Evolutionary conservation across 2,329 filamentous ascomycete genomes (phyloP).

Genomic region (Gremmenia infestans): DNA sequence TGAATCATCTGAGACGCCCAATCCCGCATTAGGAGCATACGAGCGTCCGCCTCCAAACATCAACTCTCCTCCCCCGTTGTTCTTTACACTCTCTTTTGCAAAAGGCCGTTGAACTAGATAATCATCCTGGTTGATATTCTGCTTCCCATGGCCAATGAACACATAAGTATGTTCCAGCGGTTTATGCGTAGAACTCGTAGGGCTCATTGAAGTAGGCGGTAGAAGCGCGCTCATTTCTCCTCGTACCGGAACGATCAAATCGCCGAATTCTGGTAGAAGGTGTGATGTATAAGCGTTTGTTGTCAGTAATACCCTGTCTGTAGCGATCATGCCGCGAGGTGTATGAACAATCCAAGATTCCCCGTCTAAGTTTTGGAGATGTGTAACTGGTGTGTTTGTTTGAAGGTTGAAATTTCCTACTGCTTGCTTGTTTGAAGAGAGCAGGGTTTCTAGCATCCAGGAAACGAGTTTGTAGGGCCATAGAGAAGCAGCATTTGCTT

Average conservation of each 20-base stretch:
- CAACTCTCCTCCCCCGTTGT: slow-evolving; percentile 44
- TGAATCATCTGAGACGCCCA: slow-evolving; percentile 57
- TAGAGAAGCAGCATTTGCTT: slow-evolving; percentile 59
- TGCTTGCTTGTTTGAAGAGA: slow-evolving; percentile 8
- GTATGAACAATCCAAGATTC: slow-evolving; percentile 60
- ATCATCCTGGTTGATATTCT: slow-evolving; percentile 52
- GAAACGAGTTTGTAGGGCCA: slow-evolving; percentile 85
- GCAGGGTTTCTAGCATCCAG: slow-evolving; percentile 54
- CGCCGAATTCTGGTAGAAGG: slow-evolving; percentile 62
- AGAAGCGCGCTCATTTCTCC: slow-evolving; percentile 66
- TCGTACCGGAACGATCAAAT: slow-evolving; percentile 70
- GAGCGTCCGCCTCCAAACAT: slow-evolving; percentile 68
- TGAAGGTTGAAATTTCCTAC: slow-evolving; percentile 54
- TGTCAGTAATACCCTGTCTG: slow-evolving; percentile 65
- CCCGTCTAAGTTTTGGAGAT: slow-evolving; percentile 36
- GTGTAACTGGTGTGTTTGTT: slow-evolving; percentile 62
- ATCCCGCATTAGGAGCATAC: slow-evolving; percentile 45
- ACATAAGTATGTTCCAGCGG: slow-evolving; percentile 42
- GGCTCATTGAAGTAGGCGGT: slow-evolving; percentile 42
- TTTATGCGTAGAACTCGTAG: slow-evolving; percentile 3
- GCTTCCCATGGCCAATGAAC: slow-evolving; percentile 47
- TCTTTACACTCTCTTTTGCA: slow-evolving; percentile 18
- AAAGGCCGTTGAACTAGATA: slow-evolving; percentile 69
- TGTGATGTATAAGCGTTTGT: slow-evolving; percentile 82
- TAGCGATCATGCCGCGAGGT: slow-evolving; percentile 58